Percentiles rank a stretch among this genome's conserved stretches.
phyloP scores from a whole-genome alignment of 257 asterid species.

The Datura wrightii region DNA sequence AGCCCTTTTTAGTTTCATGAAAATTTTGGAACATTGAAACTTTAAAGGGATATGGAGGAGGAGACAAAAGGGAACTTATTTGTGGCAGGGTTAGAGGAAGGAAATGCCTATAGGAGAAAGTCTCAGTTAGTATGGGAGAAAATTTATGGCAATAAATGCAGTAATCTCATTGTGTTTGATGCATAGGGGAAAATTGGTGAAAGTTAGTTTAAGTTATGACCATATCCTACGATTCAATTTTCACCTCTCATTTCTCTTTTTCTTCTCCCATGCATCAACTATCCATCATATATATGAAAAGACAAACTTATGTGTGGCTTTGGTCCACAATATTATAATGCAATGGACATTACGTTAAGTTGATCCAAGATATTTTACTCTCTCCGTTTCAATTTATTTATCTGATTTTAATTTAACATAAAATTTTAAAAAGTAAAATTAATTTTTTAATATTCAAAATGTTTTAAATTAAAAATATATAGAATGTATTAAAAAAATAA shows the following conservation, averaged over 20 bases:
- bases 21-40: slow-evolving; percentile 4
- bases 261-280: slow-evolving; percentile 19
- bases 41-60: background rate
- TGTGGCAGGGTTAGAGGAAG: slow-evolving; percentile 29
- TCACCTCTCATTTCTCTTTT: background rate
- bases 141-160: slow-evolving; percentile 6
- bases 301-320: background rate
- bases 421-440: no score
- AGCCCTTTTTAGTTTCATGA: background rate
- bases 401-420: no score
- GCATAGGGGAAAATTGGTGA: slow-evolving; percentile 12
- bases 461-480: no score
- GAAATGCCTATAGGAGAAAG: background rate
- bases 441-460: no score
- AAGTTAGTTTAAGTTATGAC: slow-evolving; percentile 21
- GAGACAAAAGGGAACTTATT: background rate
- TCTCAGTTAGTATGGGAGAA: slow-evolving; percentile 12
- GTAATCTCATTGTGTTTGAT: background rate
- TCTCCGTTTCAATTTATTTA: no score
- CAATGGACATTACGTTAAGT: background rate
- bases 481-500: no score
- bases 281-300: background rate
- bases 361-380: background rate
- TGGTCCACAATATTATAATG: background rate
- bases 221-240: background rate